Evolutionary conservation across 1,284 basidiomycete genomes (phyloP).

Genomic region (Cronartium ribicola): DNA sequence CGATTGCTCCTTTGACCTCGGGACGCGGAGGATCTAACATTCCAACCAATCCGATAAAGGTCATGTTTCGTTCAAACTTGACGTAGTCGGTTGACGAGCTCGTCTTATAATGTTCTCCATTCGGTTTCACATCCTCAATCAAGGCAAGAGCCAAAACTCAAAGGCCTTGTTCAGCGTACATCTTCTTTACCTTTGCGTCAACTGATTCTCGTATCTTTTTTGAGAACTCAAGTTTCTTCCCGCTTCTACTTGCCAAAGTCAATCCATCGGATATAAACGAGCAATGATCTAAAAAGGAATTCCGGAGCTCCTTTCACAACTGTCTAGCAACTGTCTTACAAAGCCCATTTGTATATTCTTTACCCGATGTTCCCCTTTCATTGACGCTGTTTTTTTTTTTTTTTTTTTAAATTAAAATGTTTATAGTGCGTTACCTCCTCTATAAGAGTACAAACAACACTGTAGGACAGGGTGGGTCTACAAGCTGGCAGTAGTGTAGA

Average conservation of each 20-base stretch:
- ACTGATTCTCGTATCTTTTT: conserved; percentile 63
- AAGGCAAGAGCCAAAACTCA: conserved; percentile 89
- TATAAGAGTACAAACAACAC: no score
- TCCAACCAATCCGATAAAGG: conserved; percentile 89
- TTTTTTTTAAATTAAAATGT: no score
- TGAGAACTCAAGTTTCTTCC: conserved; percentile 58
- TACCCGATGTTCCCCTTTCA: no score
- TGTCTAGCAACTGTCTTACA: no score
- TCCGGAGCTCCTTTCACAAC: conserved; percentile 97
- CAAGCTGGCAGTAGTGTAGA: no score
- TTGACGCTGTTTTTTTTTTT: no score
- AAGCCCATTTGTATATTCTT: no score
- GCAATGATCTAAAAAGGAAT: conserved; percentile 83
- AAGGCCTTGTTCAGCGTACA: conserved; percentile 76
- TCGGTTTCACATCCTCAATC: conserved; percentile 65
- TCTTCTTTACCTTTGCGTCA: conserved; percentile 58
- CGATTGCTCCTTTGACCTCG: conserved; percentile 80
- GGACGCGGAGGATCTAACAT: conserved; percentile 98
- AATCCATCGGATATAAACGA: conserved; percentile 67
- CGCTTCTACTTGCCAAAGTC: conserved; percentile 12
- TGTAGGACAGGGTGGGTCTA: no score
- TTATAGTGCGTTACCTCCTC: no score
- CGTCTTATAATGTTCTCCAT: conserved; percentile 72
- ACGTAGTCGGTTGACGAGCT: conserved; percentile 74
- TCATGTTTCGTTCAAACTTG: conserved; percentile 81